These are phyloP conservation scores for Debaryomyces subglobosus DNA, from an alignment of 1,139 yeast species.

Conservation along the genomic window DNA sequence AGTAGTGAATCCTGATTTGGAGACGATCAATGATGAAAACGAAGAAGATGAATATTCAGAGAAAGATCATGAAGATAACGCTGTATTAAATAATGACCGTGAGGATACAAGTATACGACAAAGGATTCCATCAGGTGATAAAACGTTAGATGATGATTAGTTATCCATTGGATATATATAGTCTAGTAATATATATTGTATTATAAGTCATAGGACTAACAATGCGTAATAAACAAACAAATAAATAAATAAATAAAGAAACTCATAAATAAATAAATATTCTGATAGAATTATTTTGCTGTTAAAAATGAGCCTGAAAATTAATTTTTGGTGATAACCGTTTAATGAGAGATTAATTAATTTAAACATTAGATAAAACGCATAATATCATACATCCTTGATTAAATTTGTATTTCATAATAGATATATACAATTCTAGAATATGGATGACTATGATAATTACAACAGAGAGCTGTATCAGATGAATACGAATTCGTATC, in stretches of 20 bases:
- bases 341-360: not conserved
- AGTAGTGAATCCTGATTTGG: slow-evolving; percentile 65
- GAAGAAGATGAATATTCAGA: slow-evolving; percentile 17
- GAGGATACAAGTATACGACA: slow-evolving; percentile 21
- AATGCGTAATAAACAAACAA: not conserved
- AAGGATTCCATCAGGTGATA: slow-evolving; percentile 35
- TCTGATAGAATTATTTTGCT: not conserved
- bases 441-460: slow-evolving; percentile 5
- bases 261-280: not conserved
- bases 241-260: no score
- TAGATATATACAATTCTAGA: not conserved
- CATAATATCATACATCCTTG: slow-evolving; percentile 1
- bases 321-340: slow-evolving; percentile 1
- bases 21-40: slow-evolving; percentile 14
- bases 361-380: not conserved
- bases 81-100: not conserved
- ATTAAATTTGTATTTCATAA: not conserved
- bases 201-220: not conserved
- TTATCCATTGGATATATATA: slow-evolving; percentile 4
- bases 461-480: slow-evolving; percentile 4
- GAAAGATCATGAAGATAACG: not conserved
- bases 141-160: slow-evolving; percentile 9
- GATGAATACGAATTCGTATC: slow-evolving; percentile 1
- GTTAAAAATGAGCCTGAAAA: slow-evolving; percentile 2
- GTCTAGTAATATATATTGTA: not conserved